Percentiles rank a stretch among this genome's conserved stretches.
Conservation (phyloP, 169 alveolate genomes). For the Plasmodium ovale region DNA sequence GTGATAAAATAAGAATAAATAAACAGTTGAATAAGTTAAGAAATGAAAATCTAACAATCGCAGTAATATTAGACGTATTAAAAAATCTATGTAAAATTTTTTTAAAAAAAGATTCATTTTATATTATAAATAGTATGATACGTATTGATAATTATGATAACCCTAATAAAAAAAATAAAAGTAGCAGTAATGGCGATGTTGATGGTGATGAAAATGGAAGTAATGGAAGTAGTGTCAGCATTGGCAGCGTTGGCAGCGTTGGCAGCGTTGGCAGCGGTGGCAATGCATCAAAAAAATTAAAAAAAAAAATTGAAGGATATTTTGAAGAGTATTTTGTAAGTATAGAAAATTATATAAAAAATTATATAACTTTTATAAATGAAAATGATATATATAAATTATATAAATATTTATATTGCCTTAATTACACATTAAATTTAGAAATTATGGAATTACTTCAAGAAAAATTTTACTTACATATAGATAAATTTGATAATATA, state of each 20-base stretch:
- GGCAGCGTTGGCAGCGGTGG: too few relatives aligned
- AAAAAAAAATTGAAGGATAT: conserved; percentile 30
- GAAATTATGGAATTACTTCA: conserved; percentile 26
- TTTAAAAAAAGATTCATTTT: conserved; percentile 22
- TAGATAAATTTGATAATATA: conserved; percentile 63
- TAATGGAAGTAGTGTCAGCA: not conserved
- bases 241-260: too few relatives aligned
- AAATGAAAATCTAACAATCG: conserved; percentile 57
- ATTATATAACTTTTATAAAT: conserved; percentile 44
- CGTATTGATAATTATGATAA: conserved; percentile 20
- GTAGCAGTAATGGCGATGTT: too few relatives aligned
- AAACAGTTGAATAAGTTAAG: conserved; percentile 43
- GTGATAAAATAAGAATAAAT: conserved; percentile 57
- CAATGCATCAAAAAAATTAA: conserved; percentile 28
- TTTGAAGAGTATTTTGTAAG: conserved; percentile 57
- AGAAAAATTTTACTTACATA: conserved; percentile 35
- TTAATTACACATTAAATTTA: conserved; percentile 30
- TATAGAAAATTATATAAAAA: conserved; percentile 48
- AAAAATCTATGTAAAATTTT: conserved; percentile 48
- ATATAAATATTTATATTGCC: conserved; percentile 52
- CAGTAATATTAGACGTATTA: conserved; percentile 38
- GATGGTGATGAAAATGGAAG: too few relatives aligned
- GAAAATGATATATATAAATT: conserved; percentile 41
- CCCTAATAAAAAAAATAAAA: too few relatives aligned
- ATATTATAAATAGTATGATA: conserved; percentile 15